Evolutionary conservation across 176 grass and related monocot genomes (phyloP), one percentile per base, ranked within the genome.

Genomic region (Juncus inflexus): DNA sequence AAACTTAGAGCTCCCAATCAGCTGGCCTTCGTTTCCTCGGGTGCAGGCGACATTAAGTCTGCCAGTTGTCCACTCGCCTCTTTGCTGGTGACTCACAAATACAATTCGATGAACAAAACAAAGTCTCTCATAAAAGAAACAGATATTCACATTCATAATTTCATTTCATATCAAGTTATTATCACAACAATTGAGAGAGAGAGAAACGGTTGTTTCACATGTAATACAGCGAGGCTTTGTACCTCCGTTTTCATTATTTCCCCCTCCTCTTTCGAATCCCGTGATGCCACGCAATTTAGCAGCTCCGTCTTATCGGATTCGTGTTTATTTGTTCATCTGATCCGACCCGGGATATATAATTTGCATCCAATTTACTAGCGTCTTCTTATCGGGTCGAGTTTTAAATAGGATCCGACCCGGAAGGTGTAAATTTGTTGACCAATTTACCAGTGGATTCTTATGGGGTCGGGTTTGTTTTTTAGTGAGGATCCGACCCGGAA

Each of bases 201-300:
- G 62, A 35, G 40, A 36, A 4, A 7, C 15, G 7, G 52, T 55
- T 58, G 52, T 55, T 58, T 69, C 66, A 69, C 66, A 57, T 69
- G 67, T 58, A 70, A 70, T 70, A 70, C 67, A 70, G 67, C 67
- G n/a, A 70, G 52, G 67, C 49, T 50, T 7, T 50, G 67, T 70
- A 70, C 67, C 37, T 70, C 67, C 56, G 43, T 68, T 53, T 68
- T 47, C 43, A 47, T 47, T 47, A 47, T 47, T 47, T 38, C 4
- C 62, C 40, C 8, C 35, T 40, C 0, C 7, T 11, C 40, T 47
- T 35, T 66, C 63, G 47, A 12, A 66, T 28, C 41, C 28, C 13
- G 41, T 50, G 41, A 65, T 1, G 38, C 43, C 4, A 6, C 9
- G 43, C 9, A 9, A 5, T 9, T 47, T 9, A 47, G 43, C 43